Base-by-base conservation (phyloP, 257 asterid genomes). In the Solanum raphanifolium region DNA sequence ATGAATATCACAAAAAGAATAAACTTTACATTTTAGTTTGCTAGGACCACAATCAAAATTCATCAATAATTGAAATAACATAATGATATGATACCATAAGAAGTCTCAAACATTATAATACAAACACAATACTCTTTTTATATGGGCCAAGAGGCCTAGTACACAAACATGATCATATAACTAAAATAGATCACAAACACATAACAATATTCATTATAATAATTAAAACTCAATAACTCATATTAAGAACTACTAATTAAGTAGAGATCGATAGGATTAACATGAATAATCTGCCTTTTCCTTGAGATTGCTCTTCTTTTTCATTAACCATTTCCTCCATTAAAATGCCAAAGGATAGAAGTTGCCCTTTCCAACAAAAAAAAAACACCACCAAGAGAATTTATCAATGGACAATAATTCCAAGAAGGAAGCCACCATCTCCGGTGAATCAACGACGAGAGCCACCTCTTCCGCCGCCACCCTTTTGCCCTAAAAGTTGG, bases 261-360 rank as follows among this genome's bases (percentile, higher is more conserved):
- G 88, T 60, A 48, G 31, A 31, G 62, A 66, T 66, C 9, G 6
- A 41, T 41, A 13, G 36, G 9, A 78, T 78, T n/a, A 78, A 78
- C 62, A 78, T 78, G 46, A 78, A 78, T 78, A 78, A 78, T 41
- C 62, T 78, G 62, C 84, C 84, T 78, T 78, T 23, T 23, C 36
- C 84, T 39, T 78, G 62, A 78, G 84, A 41, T 78, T 78, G 23
- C 62, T 78, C 36, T 78, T 75, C 25, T 32, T 71, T 48, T 71
- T 12, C 18, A 38, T 11, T 9, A 23, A 78, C 5, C 13, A 78
- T 39, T 78, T 41, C 15, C 23, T 13, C 18, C 23, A 78, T 39
- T 6, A 16, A 85, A 65, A 85, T 85, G 82, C 87, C 81, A 66
- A 85, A 85, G 87, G 87, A 66, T 85, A 38, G 81, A 16, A 66